Percentiles rank a stretch among this genome's conserved stretches.
These are phyloP conservation scores for Salix caprea DNA, from an alignment of 345 rosid species.

Conservation along the genomic window DNA sequence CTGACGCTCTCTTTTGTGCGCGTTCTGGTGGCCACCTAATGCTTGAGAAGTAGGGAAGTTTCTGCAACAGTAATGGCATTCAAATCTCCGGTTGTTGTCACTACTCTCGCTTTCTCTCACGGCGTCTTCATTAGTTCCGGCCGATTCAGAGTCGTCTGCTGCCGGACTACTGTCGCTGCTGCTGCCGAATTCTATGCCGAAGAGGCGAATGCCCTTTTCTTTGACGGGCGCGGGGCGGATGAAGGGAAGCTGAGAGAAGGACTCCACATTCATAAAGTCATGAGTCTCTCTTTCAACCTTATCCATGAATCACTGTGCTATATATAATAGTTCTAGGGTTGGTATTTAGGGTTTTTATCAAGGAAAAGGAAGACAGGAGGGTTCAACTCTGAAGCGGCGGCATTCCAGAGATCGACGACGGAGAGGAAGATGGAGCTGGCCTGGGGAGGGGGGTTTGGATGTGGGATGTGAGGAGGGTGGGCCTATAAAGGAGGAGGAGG, in stretches of 20 bases:
- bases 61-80: slow-evolving; percentile 91
- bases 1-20: slow-evolving; percentile 96
- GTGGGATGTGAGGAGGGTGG: slow-evolving; percentile 6
- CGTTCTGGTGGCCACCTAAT: slow-evolving; percentile 98
- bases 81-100: slow-evolving; percentile 64
- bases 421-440: not conserved
- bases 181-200: slow-evolving; percentile 72
- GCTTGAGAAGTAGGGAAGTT: slow-evolving; percentile 99
- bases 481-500: slow-evolving; percentile 11
- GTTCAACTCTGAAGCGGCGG: not conserved
- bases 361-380: not conserved
- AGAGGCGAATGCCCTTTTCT: slow-evolving; percentile 71
- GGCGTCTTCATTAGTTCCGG: slow-evolving; percentile 36
- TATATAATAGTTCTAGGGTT: not conserved
- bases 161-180: slow-evolving; percentile 4
- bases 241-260: slow-evolving; percentile 50
- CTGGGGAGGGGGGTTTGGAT: slow-evolving; percentile 3
- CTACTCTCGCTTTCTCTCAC: slow-evolving; percentile 30
- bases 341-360: not conserved
- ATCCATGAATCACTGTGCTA: slow-evolving; percentile 21
- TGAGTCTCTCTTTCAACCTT: slow-evolving; percentile 38
- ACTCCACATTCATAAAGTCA: slow-evolving; percentile 51
- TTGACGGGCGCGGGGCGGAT: slow-evolving; percentile 59
- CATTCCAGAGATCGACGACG: not conserved
- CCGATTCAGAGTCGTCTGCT: slow-evolving; percentile 27